Conservation (phyloP, 169 alveolate species). For the Cryptosporidium muris region DNA sequence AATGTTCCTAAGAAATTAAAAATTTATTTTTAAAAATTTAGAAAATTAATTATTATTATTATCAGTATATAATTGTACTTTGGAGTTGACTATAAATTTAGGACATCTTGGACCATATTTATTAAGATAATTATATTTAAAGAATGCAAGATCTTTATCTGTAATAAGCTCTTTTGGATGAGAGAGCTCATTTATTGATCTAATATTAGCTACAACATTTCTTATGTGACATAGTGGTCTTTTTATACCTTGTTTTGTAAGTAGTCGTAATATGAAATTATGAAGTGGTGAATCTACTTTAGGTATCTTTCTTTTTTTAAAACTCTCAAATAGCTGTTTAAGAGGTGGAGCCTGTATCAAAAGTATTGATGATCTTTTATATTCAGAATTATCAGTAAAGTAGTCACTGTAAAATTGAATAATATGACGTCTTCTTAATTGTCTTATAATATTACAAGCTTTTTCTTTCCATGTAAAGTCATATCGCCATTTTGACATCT, state of each 20-base stretch:
- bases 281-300: no score
- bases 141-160: constrained; percentile 17
- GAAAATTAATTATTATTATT: no score
- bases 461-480: constrained; percentile 53
- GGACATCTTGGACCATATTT: constrained; percentile 56
- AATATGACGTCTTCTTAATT: background rate
- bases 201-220: background rate
- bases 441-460: constrained; percentile 13
- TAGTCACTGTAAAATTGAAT: constrained; percentile 27
- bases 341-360: constrained; percentile 66
- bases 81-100: constrained; percentile 12
- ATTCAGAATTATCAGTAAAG: constrained; percentile 8
- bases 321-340: constrained; percentile 10
- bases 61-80: background rate
- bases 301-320: background rate
- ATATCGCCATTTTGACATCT: constrained; percentile 62
- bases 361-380: constrained; percentile 49
- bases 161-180: constrained; percentile 15
- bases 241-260: no score
- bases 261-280: no score
- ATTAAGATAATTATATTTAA: background rate
- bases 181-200: constrained; percentile 11
- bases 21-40: no score
- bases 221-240: background rate
- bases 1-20: no score